Evolutionary conservation across 1,284 basidiomycete species (phyloP).

Genomic region (Ganoderma leucocontextum): DNA sequence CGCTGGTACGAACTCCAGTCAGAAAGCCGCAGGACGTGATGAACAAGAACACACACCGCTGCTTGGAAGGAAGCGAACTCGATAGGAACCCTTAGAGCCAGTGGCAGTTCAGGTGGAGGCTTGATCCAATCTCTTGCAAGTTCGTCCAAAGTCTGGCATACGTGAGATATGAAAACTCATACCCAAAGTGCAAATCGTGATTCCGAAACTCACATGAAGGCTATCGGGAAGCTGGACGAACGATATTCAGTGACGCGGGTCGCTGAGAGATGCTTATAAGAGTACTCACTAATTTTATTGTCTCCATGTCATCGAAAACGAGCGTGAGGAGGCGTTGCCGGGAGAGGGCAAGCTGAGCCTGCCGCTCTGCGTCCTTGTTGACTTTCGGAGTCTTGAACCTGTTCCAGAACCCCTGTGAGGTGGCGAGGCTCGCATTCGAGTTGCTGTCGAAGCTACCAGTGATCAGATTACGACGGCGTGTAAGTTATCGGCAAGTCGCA

Average conservation of each 20-base stretch:
- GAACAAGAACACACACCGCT: slow-evolving; percentile 57
- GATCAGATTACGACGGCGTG: slow-evolving; percentile 42
- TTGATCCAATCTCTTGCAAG: slow-evolving; percentile 85
- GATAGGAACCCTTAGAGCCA: slow-evolving; percentile 79
- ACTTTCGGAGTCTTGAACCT: slow-evolving; percentile 63
- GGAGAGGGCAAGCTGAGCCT: slow-evolving; percentile 65
- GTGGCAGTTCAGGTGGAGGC: slow-evolving; percentile 77
- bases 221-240: slow-evolving; percentile 64
- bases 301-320: slow-evolving; percentile 85
- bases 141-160: slow-evolving; percentile 75
- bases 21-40: not conserved
- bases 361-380: slow-evolving; percentile 62
- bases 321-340: slow-evolving; percentile 80
- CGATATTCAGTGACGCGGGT: slow-evolving; percentile 11
- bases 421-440: slow-evolving; percentile 67
- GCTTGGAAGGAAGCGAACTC: slow-evolving; percentile 84
- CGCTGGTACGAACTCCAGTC: slow-evolving; percentile 53
- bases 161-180: not conserved
- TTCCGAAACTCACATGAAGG: slow-evolving; percentile 54
- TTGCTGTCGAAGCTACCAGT: slow-evolving; percentile 57
- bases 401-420: slow-evolving; percentile 66
- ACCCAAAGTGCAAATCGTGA: not conserved
- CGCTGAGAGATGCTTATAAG: not conserved
- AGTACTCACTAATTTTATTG: slow-evolving; percentile 67
- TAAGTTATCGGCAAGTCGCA: slow-evolving; percentile 38